Evolutionary conservation across 352 stramenopile genomes (phyloP), one percentile per base, ranked within the genome.

Genomic region (Phytophthora kernoviae): DNA sequence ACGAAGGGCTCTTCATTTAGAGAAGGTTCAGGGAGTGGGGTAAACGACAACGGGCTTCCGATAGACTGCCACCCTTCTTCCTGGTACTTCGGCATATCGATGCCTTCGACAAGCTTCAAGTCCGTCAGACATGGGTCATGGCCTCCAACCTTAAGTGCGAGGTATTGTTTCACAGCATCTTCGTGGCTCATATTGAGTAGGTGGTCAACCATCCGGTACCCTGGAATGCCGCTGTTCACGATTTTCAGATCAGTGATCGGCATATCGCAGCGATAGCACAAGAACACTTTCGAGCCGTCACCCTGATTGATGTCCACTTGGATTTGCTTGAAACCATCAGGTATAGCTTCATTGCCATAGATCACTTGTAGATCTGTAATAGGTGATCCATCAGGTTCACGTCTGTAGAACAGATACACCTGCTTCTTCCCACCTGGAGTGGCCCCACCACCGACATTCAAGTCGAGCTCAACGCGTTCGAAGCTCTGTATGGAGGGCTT

Each of bases 181-280:
- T 90, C 75, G 52, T 85, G 76, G n/a, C 63, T 85, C 44, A 85
- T 17, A 27, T 93, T 90, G 21, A 96, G 67, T 36, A 90, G 51
- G 21, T 93, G 69, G 49, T 94, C 84, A 9, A 94, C 57, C 75
- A 96, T 90, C 24, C 80, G 80, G 64, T 95, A 96, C 15, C 87
- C 84, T 20, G 86, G 84, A 26, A 94, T 91, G 36, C 86, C 86
- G 17, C 70, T 84, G 32, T 89, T 90, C 26, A 96, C 86, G 40
- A 95, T 89, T 65, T 91, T 89, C 27, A 96, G 57, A 54, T 96
- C 87, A 0, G 84, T 94, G 53, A 96, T 89, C 5, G 87, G 87
- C 84, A 95, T 94, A 63, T 96, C 87, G 52, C 84, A 91, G 2
- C 86, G 82, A 55, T 95, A 96, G 58, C 87, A 96, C 26, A 96